phyloP scores from a whole-genome alignment of 2,329 filamentous ascomycete genomes.

The Botryotinia narcissicola region DNA sequence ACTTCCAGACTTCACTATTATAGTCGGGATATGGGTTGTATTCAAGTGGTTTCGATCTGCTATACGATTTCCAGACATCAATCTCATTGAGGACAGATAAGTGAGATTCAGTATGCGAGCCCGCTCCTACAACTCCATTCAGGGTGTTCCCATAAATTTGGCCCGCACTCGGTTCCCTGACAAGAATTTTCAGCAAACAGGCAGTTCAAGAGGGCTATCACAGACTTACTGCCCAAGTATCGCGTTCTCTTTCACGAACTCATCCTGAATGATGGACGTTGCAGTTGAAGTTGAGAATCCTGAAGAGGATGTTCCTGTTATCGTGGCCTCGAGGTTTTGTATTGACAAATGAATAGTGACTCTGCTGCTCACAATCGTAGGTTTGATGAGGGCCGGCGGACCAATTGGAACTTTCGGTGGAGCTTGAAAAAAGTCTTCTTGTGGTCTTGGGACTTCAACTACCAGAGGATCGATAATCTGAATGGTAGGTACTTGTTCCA shows the following conservation, averaged over 20 bases:
- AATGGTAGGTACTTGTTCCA: not conserved
- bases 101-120: constrained; percentile 34
- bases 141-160: constrained; percentile 58
- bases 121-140: constrained; percentile 44
- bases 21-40: constrained; percentile 74
- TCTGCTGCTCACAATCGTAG: not conserved
- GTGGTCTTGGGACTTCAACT: not conserved
- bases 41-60: constrained; percentile 49
- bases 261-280: not conserved
- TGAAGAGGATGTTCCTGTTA: not conserved
- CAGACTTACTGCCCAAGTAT: constrained; percentile 27
- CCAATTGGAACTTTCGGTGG: not conserved
- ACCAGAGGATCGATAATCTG: not conserved
- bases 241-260: constrained; percentile 29
- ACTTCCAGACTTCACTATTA: constrained; percentile 60
- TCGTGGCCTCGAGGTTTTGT: not conserved
- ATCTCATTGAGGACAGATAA: constrained; percentile 37
- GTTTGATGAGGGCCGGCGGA: not conserved
- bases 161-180: constrained; percentile 47
- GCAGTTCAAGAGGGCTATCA: constrained; percentile 19
- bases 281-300: not conserved
- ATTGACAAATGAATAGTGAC: not conserved
- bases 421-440: not conserved
- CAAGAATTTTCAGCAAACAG: constrained; percentile 15
- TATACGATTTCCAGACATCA: constrained; percentile 45